These are phyloP conservation scores for Suillus subalutaceus DNA, from an alignment of 768 basidiomycete species.

Conservation along the genomic window DNA sequence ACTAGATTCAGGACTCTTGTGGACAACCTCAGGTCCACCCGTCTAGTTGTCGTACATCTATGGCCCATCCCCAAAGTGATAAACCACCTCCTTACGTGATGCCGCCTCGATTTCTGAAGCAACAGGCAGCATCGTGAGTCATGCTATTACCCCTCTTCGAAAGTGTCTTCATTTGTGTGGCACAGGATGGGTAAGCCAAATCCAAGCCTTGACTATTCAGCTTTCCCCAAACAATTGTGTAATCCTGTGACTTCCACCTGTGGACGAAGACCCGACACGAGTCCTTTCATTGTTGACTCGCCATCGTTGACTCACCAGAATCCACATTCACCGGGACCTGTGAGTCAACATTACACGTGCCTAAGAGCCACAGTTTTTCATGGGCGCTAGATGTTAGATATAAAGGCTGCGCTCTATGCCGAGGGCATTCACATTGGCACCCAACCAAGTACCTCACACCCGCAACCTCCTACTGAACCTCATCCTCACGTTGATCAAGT, in stretches of 20 bases:
- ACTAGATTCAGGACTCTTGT: neutral
- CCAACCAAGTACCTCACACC: too few species aligned
- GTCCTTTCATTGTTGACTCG: neutral
- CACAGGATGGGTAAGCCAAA: neutral
- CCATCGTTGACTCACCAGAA: too few species aligned
- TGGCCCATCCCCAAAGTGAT: too few species aligned
- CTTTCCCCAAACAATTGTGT: neutral
- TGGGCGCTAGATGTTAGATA: neutral
- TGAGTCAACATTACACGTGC: neutral
- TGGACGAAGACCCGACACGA: neutral
- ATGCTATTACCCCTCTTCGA: neutral
- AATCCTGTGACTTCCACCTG: neutral
- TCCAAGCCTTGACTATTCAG: neutral
- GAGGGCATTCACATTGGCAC: neutral
- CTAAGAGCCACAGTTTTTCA: neutral
- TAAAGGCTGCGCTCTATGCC: neutral
- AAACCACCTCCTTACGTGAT: neutral
- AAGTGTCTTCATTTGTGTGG: neutral
- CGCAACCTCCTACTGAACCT: neutral
- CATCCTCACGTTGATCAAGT: neutral
- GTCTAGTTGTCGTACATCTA: neutral
- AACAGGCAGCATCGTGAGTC: neutral
- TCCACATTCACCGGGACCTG: neutral
- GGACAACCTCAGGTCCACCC: neutral
- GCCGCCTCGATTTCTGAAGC: neutral